Conservation (phyloP, 2,329 filamentous ascomycete species). For the Alternaria conjuncta region DNA sequence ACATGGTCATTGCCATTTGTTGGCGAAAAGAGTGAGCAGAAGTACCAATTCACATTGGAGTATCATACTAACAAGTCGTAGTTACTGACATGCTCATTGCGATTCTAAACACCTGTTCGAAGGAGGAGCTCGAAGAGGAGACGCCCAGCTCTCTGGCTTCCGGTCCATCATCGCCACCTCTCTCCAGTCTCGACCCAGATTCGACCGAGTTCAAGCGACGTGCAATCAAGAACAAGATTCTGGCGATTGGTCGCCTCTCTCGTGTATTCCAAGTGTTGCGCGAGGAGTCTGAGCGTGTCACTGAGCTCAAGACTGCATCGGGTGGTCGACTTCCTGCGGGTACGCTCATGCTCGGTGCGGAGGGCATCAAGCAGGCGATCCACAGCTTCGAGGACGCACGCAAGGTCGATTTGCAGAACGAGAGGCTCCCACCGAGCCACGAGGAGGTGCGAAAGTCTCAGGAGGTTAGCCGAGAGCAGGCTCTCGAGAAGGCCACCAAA, state of each 20-base stretch:
- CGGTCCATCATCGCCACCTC: conserved; percentile 76
- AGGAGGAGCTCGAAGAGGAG: conserved; percentile 92
- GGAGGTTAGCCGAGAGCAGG: conserved; percentile 80
- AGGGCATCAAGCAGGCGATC: conserved; percentile 98
- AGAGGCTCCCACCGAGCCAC: conserved; percentile 87
- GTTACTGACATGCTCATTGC: conserved; percentile 98
- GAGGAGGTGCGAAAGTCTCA: conserved; percentile 88
- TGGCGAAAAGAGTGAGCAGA: conserved; percentile 75
- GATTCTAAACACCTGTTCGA: conserved; percentile 98
- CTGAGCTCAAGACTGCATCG: conserved; percentile 95
- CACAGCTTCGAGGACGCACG: conserved; percentile 95
- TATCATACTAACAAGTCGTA: conserved; percentile 31
- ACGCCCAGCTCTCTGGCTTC: conserved; percentile 75
- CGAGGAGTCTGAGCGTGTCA: conserved; percentile 95
- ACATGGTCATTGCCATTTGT: conserved; percentile 99
- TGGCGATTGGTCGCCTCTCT: conserved; percentile 94
- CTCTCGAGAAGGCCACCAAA: conserved; percentile 81
- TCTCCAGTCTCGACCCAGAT: conserved; percentile 72
- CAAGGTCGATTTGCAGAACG: conserved; percentile 97
- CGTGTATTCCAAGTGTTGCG: conserved; percentile 98
- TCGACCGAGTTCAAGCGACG: conserved; percentile 92
- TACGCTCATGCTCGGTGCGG: conserved; percentile 95
- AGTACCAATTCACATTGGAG: background rate
- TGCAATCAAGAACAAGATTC: conserved; percentile 99
- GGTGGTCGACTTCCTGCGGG: conserved; percentile 92